A percentile compares a stretch with the other conserved stretches of the same genome.
phyloP scores from a whole-genome alignment of 2,329 filamentous ascomycete species.

The Cladosporium sp. region DNA sequence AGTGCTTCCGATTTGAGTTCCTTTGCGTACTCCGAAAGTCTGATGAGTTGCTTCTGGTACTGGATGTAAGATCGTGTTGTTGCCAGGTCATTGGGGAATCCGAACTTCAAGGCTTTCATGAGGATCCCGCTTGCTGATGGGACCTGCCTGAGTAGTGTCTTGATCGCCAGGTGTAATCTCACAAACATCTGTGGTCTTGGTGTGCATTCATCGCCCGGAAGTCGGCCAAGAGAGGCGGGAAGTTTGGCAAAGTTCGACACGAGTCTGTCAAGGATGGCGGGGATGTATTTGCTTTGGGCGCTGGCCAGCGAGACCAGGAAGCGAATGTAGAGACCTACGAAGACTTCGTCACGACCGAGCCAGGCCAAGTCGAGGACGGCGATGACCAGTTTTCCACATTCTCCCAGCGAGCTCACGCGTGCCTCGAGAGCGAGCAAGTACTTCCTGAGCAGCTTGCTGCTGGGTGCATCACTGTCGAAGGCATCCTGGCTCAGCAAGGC shows the following conservation, averaged over 20 bases:
- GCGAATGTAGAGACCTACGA: slow-evolving; percentile 53
- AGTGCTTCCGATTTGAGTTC: slow-evolving; percentile 76
- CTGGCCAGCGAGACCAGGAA: slow-evolving; percentile 66
- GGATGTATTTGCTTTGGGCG: slow-evolving; percentile 75
- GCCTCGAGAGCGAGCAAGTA: slow-evolving; percentile 56
- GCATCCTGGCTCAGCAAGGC: slow-evolving; percentile 26
- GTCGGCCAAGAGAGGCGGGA: slow-evolving; percentile 51
- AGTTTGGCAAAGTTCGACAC: slow-evolving; percentile 68
- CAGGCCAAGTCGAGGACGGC: slow-evolving; percentile 57
- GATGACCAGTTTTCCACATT: slow-evolving; percentile 55
- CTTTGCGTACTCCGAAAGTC: slow-evolving; percentile 71
- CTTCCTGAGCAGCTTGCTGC: slow-evolving; percentile 50
- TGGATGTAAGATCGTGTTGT: slow-evolving; percentile 73
- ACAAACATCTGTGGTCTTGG: slow-evolving; percentile 62
- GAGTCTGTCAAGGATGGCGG: slow-evolving; percentile 71
- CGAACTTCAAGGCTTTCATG: slow-evolving; percentile 43
- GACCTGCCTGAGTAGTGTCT: slow-evolving; percentile 73
- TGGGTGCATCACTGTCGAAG: slow-evolving; percentile 42
- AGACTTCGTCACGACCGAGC: slow-evolving; percentile 58
- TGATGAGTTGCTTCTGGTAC: slow-evolving; percentile 83
- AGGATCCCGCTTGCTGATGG: slow-evolving; percentile 72
- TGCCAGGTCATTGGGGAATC: slow-evolving; percentile 50
- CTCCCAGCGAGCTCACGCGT: slow-evolving; percentile 53
- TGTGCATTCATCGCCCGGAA: slow-evolving; percentile 55
- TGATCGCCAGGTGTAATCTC: slow-evolving; percentile 71